Conservation (phyloP, 2,329 filamentous ascomycete genomes). For the Colletotrichum sp. region DNA sequence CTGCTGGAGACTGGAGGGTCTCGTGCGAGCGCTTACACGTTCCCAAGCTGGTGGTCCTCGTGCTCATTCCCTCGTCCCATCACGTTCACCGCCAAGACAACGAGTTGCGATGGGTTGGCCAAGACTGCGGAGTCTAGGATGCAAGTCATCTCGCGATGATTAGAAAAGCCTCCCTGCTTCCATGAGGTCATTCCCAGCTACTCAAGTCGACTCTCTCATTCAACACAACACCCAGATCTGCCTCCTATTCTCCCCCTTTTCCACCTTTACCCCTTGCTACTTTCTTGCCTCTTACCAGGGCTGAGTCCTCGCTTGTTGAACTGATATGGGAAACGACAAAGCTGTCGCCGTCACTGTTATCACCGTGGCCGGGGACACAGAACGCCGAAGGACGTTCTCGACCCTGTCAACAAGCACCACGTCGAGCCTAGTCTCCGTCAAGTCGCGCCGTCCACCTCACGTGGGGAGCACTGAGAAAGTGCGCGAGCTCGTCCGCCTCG, state of each 20-base stretch:
- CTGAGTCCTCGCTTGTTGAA: neutral
- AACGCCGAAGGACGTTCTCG: neutral
- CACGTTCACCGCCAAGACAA: neutral
- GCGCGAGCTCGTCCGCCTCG: neutral
- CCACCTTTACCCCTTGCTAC: neutral
- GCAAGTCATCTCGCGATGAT: neutral
- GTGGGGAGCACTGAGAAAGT: neutral
- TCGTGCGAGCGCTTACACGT: neutral
- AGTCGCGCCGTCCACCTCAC: neutral
- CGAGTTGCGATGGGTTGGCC: neutral
- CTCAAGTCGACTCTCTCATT: neutral
- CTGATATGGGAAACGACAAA: neutral
- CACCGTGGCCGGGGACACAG: neutral
- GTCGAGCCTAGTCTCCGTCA: neutral
- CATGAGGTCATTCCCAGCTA: neutral
- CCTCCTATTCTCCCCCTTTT: neutral
- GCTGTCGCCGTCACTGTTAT: neutral
- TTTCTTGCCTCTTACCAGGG: neutral
- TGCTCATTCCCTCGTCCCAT: neutral
- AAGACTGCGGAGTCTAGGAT: neutral
- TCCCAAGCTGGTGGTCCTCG: neutral
- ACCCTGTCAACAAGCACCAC: neutral
- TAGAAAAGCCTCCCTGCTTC: neutral
- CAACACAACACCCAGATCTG: neutral
- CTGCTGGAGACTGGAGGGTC: neutral